These are phyloP conservation scores for Fraxinus floribunda DNA, from an alignment of 305 asterid species.

Conservation along the genomic window DNA sequence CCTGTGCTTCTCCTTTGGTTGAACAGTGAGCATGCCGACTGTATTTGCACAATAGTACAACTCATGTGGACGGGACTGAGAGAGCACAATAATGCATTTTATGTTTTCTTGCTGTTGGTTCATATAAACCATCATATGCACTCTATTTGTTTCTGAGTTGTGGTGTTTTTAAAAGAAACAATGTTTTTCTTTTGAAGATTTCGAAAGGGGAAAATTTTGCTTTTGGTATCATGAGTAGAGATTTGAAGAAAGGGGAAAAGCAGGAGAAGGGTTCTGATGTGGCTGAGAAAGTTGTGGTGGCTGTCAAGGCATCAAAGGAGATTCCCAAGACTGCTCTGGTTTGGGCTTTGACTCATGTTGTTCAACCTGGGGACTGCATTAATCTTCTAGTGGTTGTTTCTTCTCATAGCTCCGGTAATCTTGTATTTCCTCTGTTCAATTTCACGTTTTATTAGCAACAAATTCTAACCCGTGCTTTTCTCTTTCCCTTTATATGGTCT, in stretches of 20 bases:
- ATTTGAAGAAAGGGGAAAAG: constrained; percentile 57
- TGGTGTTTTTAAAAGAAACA: not conserved
- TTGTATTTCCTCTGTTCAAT: constrained; percentile 1
- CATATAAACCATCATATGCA: constrained; percentile 36
- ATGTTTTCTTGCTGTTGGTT: constrained; percentile 41
- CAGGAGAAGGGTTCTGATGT: constrained; percentile 53
- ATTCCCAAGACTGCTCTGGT: constrained; percentile 89
- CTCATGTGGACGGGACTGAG: constrained; percentile 43
- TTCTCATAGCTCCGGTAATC: constrained; percentile 67
- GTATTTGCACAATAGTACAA: constrained; percentile 54
- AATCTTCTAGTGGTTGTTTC: constrained; percentile 86
- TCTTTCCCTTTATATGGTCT: not conserved
- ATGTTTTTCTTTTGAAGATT: constrained; percentile 9
- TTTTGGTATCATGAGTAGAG: constrained; percentile 56
- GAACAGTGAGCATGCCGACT: constrained; percentile 38
- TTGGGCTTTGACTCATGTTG: constrained; percentile 98
- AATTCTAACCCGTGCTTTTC: not conserved
- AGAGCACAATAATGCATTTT: constrained; percentile 41
- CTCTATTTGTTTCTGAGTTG: constrained; percentile 6
- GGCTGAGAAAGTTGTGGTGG: constrained; percentile 89
- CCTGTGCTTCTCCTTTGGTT: constrained; percentile 20
- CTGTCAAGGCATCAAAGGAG: constrained; percentile 96
- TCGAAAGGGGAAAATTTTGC: constrained; percentile 18
- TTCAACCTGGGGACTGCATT: constrained; percentile 97
- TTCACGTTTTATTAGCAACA: not conserved